Evolutionary conservation across 306 rosid species (phyloP).

Genomic region (Fagus sylvatica): DNA sequence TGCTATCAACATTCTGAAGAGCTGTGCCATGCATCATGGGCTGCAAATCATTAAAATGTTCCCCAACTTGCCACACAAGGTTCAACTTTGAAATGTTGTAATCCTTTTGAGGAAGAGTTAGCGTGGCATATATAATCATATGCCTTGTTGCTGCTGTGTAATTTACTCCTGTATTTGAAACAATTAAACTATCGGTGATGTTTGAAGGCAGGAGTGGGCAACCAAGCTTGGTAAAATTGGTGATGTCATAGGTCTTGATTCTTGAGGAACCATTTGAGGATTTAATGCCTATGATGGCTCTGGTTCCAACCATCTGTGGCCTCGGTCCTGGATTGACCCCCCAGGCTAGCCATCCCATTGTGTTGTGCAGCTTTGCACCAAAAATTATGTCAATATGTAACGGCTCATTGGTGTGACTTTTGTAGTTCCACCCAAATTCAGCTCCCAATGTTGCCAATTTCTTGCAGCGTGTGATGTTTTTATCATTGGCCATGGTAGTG

Average conservation of each 20-base stretch:
- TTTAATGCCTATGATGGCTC: slow-evolving; percentile 60
- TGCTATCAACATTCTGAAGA: slow-evolving; percentile 61
- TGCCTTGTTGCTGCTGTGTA: neutral
- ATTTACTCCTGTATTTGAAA: neutral
- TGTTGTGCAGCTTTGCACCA: slow-evolving; percentile 2
- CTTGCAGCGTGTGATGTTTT: slow-evolving; percentile 44
- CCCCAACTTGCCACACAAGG: slow-evolving; percentile 87
- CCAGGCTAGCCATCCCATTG: slow-evolving; percentile 69
- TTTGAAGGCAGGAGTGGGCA: slow-evolving; percentile 43
- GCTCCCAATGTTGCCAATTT: slow-evolving; percentile 54
- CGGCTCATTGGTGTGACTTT: neutral
- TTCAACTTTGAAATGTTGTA: slow-evolving; percentile 39
- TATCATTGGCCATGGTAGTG: neutral
- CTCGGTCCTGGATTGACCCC: slow-evolving; percentile 63
- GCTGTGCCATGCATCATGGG: slow-evolving; percentile 43
- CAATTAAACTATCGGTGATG: neutral
- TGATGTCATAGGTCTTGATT: slow-evolving; percentile 39
- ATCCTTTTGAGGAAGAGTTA: slow-evolving; percentile 19
- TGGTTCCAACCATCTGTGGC: slow-evolving; percentile 72
- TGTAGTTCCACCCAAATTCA: slow-evolving; percentile 56
- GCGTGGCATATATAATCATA: slow-evolving; percentile 32
- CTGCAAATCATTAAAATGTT: neutral
- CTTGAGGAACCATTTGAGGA: neutral
- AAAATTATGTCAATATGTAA: slow-evolving; percentile 37
- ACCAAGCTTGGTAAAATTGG: slow-evolving; percentile 40